phyloP scores from a whole-genome alignment of 257 asterid genomes.

The Cordia subcordata region DNA sequence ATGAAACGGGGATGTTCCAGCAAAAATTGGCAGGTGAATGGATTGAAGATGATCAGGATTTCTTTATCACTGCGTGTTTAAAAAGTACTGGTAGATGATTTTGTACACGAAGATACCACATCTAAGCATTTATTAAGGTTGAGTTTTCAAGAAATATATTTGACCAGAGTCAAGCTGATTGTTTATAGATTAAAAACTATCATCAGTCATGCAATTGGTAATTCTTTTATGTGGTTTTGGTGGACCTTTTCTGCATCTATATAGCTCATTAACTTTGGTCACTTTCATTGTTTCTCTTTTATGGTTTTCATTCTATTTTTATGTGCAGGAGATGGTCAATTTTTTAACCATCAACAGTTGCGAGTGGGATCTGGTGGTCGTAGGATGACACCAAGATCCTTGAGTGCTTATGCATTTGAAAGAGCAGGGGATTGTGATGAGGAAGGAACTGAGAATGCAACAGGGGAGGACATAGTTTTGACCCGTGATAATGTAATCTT shows the following conservation, averaged over 20 bases:
- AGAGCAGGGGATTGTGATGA: conserved; percentile 66
- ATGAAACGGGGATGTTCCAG: no score
- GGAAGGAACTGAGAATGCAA: conserved; percentile 46
- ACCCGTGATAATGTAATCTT: conserved; percentile 49
- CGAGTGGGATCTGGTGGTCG: conserved; percentile 65
- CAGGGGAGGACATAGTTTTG: conserved; percentile 27
- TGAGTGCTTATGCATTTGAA: conserved; percentile 53
- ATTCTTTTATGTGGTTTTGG: no score
- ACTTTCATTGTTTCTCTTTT: conserved; percentile 12
- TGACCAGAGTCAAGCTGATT: no score
- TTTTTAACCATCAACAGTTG: conserved; percentile 26
- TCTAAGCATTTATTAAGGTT: no score
- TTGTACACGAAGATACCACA: no score
- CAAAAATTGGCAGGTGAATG: no score
- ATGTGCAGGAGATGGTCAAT: conserved; percentile 39
- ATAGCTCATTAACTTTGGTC: neutral
- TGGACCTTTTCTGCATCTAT: neutral
- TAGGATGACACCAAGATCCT: conserved; percentile 56
- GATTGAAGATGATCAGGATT: no score
- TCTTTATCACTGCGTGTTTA: no score
- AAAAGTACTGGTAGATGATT: no score
- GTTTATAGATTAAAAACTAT: no score
- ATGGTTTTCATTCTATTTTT: neutral
- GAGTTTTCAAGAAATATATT: no score
- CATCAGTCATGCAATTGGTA: no score